Conservation (phyloP, 2,329 filamentous ascomycete species). For the Annulohypoxylon truncatum region DNA sequence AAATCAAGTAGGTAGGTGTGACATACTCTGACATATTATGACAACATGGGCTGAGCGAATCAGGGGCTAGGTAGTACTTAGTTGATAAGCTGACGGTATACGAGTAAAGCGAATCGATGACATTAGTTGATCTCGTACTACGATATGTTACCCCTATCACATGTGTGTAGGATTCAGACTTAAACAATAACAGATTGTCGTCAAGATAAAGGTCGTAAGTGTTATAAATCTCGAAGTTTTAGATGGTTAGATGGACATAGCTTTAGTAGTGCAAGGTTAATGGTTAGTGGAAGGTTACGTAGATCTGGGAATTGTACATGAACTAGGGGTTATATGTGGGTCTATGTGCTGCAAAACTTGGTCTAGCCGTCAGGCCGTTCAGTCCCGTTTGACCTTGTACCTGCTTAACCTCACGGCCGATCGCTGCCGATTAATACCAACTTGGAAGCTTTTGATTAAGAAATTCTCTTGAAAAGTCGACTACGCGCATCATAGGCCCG, state of each 20-base stretch:
- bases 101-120: neutral
- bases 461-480: conserved; percentile 18
- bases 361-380: too few relatives aligned
- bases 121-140: neutral
- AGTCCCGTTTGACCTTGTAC: conserved; percentile 27
- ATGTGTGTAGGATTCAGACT: neutral
- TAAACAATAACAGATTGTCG: neutral
- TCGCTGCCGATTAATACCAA: conserved; percentile 26
- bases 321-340: conserved; percentile 27
- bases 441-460: conserved; percentile 4
- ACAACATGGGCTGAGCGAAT: neutral
- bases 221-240: neutral
- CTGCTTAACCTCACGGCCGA: conserved; percentile 34
- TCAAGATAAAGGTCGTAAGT: neutral
- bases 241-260: neutral
- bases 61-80: neutral
- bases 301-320: conserved; percentile 7
- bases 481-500: conserved; percentile 12
- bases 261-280: neutral
- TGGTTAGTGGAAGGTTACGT: conserved; percentile 1
- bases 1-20: conserved; percentile 4
- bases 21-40: neutral
- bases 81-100: neutral
- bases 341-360: conserved; percentile 31
- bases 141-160: neutral